A percentile compares a stretch with the other conserved stretches of the same genome.
Conservation (phyloP, 768 basidiomycete genomes). For the Lyophyllum atratum region DNA sequence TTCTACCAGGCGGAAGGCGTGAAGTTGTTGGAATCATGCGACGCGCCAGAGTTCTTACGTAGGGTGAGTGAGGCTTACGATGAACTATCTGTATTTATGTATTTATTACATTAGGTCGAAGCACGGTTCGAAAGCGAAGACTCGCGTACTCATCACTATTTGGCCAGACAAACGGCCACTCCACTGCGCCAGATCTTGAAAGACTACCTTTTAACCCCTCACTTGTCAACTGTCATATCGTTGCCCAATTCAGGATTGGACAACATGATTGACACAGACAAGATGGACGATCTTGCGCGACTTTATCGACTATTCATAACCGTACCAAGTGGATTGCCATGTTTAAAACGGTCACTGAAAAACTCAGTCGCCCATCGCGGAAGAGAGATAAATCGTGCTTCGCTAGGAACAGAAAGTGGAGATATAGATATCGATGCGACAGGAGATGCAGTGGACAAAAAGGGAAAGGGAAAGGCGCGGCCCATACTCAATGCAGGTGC, state of each 20-base stretch:
- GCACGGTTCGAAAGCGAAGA: constrained; percentile 81
- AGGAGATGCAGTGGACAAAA: constrained; percentile 38
- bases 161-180: constrained; percentile 70
- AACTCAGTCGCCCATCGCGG: constrained; percentile 75
- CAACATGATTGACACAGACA: constrained; percentile 82
- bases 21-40: constrained; percentile 68
- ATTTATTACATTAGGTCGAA: constrained; percentile 65
- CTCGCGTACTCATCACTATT: constrained; percentile 82
- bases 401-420: constrained; percentile 40
- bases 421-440: constrained; percentile 38
- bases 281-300: constrained; percentile 72
- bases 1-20: constrained; percentile 83
- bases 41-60: constrained; percentile 80
- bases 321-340: constrained; percentile 67
- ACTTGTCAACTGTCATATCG: constrained; percentile 72
- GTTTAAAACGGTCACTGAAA: constrained; percentile 67
- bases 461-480: constrained; percentile 53
- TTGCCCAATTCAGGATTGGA: constrained; percentile 87
- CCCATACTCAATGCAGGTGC: constrained; percentile 36
- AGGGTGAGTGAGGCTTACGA: constrained; percentile 51
- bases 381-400: constrained; percentile 72
- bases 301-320: constrained; percentile 75
- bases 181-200: constrained; percentile 78
- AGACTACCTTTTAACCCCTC: constrained; percentile 72
- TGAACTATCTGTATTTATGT: constrained; percentile 13